Base-by-base conservation (phyloP, 139 green algal genomes). In the Picochlorum sp. region DNA sequence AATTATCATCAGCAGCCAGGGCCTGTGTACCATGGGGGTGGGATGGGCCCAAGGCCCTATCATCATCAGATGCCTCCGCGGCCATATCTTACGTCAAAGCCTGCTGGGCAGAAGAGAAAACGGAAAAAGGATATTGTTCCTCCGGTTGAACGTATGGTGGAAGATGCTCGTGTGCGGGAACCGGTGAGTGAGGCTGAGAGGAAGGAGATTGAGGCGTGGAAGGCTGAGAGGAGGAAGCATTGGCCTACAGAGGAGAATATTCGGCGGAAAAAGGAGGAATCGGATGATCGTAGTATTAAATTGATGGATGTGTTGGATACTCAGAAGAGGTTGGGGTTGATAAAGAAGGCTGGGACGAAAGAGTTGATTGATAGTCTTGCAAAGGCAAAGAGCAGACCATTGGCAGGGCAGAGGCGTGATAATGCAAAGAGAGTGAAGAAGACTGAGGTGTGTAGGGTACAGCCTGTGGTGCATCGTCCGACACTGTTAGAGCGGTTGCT, bases 401-500 rank as follows among this genome's bases (percentile, higher is more conserved):
- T 9, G n/a, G 11, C n/a, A 20, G n/a, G 6, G 15, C 16, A 30
- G 69, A 56, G 69, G 63, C 8, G 30, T 47, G 26, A 41, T 24
- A 24, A 24, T 72, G 64, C 37, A 9, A 67, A 28, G 37, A 69
- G 37, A 51, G 7, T 4, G 64, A 58, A 15, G 70, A 64, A 20
- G 62, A 41, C 7, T 41, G 6, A 41, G 8, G 8, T 30, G 28
- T 30, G 28, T 30, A 30, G 8, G 7, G 34, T 41, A 41, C 34
- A 41, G 34, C 34, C 34, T 41, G 8, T 6, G 8, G 8, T 41
- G 8, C 34, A 41, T 41, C 34, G 34, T 41, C 34, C 34, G 8
- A 41, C 65, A 14, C 74, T 88, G 65, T 72, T 88, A 37, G 64
- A 82, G 61, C 85, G 81, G 64, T 74, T 88, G 64, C 66, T 88